Conservation (phyloP, 108 stramenopile species). For the Epipyxis sp. region DNA sequence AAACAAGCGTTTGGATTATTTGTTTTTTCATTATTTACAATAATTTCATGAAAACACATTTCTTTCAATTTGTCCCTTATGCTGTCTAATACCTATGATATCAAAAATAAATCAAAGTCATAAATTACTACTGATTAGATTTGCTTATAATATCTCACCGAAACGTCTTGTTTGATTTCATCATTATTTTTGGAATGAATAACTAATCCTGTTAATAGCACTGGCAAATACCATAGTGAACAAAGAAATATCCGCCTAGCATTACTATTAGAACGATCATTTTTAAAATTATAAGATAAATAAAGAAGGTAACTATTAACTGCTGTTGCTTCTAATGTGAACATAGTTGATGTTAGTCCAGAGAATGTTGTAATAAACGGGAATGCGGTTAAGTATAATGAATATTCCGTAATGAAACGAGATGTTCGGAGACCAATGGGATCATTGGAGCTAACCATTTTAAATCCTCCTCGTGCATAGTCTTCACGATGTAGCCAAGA, state of each 20-base stretch:
- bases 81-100: too few relatives aligned
- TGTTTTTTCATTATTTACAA: conserved; percentile 1
- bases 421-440: conserved; percentile 75
- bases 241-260: conserved; percentile 88
- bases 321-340: conserved; percentile 80
- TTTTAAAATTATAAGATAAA: conserved; percentile 69
- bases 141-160: conserved; percentile 22
- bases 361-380: conserved; percentile 70
- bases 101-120: too few relatives aligned
- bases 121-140: conserved; percentile 25
- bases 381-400: conserved; percentile 72
- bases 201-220: conserved; percentile 79
- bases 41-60: conserved; percentile 26
- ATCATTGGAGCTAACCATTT: conserved; percentile 74
- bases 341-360: conserved; percentile 90
- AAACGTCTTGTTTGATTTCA: neutral
- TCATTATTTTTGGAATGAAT: conserved; percentile 72
- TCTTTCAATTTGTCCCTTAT: conserved; percentile 8
- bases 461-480: conserved; percentile 64
- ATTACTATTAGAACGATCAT: conserved; percentile 80
- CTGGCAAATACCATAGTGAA: conserved; percentile 92
- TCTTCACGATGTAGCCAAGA: conserved; percentile 82
- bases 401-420: conserved; percentile 70
- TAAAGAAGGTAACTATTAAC: conserved; percentile 75
- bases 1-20: neutral